Evolutionary conservation across 2,329 filamentous ascomycete species (phyloP), one percentile per base, ranked within the genome.

Genomic region (Pseudocercospora fuligena): DNA sequence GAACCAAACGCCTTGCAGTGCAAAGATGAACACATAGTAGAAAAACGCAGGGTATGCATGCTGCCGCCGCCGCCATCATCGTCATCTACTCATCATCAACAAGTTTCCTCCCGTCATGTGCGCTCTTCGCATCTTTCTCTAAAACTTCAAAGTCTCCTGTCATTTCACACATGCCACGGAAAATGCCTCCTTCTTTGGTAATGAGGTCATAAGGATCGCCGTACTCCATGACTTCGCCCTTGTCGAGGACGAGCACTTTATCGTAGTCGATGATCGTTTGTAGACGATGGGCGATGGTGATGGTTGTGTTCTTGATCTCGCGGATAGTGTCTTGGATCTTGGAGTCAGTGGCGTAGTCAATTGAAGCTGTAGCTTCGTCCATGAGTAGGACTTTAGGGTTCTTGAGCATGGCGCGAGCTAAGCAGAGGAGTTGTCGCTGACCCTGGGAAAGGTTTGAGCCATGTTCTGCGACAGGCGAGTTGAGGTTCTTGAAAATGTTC

Each of bases 251-350:
- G 16, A 99, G 83, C 14, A 99, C 94, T 83, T 97, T 97, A 82
- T 99, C 95, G 76, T 98, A 99, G 78, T 99, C 95, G 29, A 95
- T 94, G 79, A 99, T 98, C 0, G 95, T 99, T 77, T 97, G 93
- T 70, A 99, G 84, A 19, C 95, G 89, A 80, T 99, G 95, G 0
- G 95, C 95, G 75, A 99, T 98, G 0, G 95, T 98, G 77, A 98
- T 92, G 67, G 96, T 97, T 0, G 95, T 99, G 78, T 93, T 85
- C 71, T 89, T 91, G 73, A 98, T 87, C 78, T 97, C 92, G n/a
- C 93, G 90, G 68, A 99, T 94, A 0, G 95, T 98, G 74, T 92
- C 93, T 80, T 99, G 95, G 72, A 99, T 98, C 82, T 97, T 97
- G 59, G 90, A 86, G 75, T 99, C 95, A 1, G 95, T 99, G 5